Evolutionary conservation across 495 filamentous ascomycete genomes (phyloP), one percentile per base, ranked within the genome.

Genomic region (Aspergillus kassunensis): DNA sequence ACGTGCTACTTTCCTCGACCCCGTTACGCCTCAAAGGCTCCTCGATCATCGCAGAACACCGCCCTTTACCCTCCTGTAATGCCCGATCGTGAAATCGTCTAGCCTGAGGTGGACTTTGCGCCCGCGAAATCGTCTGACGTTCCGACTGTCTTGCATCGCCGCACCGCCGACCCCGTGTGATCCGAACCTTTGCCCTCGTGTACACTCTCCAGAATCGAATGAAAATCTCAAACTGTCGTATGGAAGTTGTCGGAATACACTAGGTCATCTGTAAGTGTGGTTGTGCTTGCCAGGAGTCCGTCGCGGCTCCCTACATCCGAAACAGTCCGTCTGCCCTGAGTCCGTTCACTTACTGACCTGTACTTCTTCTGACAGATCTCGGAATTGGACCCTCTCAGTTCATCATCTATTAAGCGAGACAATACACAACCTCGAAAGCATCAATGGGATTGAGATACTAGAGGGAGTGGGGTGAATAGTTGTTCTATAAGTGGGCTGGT

Each of bases 121-220:
- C 49, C 45, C 33, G 56, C 56, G 44, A 45, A 47, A 45, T 54
- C 20, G 20, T 58, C 55, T 54, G 37, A 53, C 59, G 40, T 61
- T 46, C 39, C 46, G 35, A 40, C 53, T 51, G 53, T 42, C 47
- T 61, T 49, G 54, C 54, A 49, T 54, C 56, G 55, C 51, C 53
- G 52, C 51, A 53, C 55, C 55, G 52, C 55, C 54, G 36, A 51
- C 42, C 43, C 55, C 37, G 45, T 46, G 55, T 9, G 42, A 47
- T 47, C 42, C 23, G 31, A 31, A 18, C 40, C 13, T 23, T 13
- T 19, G 8, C 30, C 23, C 43, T 39, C 19, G 15, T 12, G 24
- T 21, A 33, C 15, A 8, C 30, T 47, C 49, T 44, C 35, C 30
- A 21, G 33, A 12, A 27, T 33, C 15, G 8, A 9, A 7, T 11